Conservation (phyloP, 2,329 filamentous ascomycete genomes). For the Pseudocercospora pini-densiflorae region DNA sequence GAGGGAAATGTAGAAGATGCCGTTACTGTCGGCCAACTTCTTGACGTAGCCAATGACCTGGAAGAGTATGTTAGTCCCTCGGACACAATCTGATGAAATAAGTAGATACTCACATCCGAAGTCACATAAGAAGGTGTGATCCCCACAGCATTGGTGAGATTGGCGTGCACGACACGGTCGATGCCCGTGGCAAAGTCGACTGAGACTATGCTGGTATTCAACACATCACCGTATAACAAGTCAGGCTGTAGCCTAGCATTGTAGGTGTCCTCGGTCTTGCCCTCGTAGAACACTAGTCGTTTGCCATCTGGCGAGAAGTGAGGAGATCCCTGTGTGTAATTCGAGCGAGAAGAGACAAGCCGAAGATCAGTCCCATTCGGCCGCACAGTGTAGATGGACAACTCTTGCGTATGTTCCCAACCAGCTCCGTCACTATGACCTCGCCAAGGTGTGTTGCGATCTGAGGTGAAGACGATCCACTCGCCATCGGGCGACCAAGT, state of each 20-base stretch:
- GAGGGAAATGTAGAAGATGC: background rate
- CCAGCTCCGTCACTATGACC: conserved; percentile 42
- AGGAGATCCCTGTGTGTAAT: conserved; percentile 11
- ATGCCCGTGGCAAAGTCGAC: conserved; percentile 9
- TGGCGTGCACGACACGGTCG: background rate
- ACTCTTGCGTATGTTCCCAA: conserved; percentile 20
- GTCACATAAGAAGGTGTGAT: conserved; percentile 10
- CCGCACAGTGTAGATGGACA: conserved; percentile 18
- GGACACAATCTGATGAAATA: background rate
- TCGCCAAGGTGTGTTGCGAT: conserved; percentile 53
- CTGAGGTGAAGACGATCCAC: conserved; percentile 21
- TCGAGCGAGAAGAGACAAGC: background rate
- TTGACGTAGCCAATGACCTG: conserved; percentile 10
- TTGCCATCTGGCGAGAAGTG: conserved; percentile 10
- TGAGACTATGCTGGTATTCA: conserved; percentile 8
- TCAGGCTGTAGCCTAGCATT: background rate
- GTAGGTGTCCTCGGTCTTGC: conserved; percentile 9
- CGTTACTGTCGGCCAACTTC: conserved; percentile 8
- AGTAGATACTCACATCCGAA: background rate
- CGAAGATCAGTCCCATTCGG: conserved; percentile 18
- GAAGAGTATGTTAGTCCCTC: background rate
- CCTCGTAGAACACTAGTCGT: conserved; percentile 14
- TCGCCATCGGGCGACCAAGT: conserved; percentile 14
- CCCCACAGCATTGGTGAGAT: background rate
- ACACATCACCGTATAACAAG: background rate